These are phyloP conservation scores for Peronospora belbahrii DNA, from an alignment of 352 stramenopile species.

Conservation along the genomic window DNA sequence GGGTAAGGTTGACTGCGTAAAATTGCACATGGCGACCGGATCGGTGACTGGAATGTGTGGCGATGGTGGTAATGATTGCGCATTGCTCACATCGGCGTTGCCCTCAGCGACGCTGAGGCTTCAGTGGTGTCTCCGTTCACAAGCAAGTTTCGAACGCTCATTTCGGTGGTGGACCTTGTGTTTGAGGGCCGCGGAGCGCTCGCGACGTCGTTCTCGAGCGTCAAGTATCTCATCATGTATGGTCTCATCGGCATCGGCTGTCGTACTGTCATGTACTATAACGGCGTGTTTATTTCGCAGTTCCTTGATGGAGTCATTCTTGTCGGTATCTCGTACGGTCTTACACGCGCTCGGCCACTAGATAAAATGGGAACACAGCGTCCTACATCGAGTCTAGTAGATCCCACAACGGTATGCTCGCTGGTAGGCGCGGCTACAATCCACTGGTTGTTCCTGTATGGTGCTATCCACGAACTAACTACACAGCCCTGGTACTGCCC, in stretches of 20 bases:
- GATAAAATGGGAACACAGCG: slow-evolving; percentile 11
- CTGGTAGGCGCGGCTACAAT: slow-evolving; percentile 40
- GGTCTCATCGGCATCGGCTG: slow-evolving; percentile 61
- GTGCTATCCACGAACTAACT: slow-evolving; percentile 25
- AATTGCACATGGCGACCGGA: slow-evolving; percentile 53
- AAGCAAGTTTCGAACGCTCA: slow-evolving; percentile 67
- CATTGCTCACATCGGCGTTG: slow-evolving; percentile 86
- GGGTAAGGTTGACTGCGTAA: slow-evolving; percentile 64
- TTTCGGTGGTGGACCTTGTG: slow-evolving; percentile 82
- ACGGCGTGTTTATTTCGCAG: slow-evolving; percentile 56
- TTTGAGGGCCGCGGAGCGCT: slow-evolving; percentile 82
- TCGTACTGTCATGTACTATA: slow-evolving; percentile 62
- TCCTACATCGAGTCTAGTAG: slow-evolving; percentile 53
- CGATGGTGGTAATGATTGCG: slow-evolving; percentile 89
- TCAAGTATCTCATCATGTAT: slow-evolving; percentile 89
- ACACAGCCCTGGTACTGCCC: slow-evolving; percentile 36
- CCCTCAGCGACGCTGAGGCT: slow-evolving; percentile 84
- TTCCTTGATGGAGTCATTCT: slow-evolving; percentile 64
- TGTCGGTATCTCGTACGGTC: slow-evolving; percentile 58
- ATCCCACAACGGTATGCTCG: slow-evolving; percentile 34
- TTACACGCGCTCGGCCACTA: slow-evolving; percentile 53
- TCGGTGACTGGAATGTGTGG: slow-evolving; percentile 78
- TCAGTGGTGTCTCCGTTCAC: slow-evolving; percentile 87
- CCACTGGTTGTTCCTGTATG: slow-evolving; percentile 44
- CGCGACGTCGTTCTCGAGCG: slow-evolving; percentile 69